phyloP scores from a whole-genome alignment of 306 rosid species.

The Arachis hypogaea region DNA sequence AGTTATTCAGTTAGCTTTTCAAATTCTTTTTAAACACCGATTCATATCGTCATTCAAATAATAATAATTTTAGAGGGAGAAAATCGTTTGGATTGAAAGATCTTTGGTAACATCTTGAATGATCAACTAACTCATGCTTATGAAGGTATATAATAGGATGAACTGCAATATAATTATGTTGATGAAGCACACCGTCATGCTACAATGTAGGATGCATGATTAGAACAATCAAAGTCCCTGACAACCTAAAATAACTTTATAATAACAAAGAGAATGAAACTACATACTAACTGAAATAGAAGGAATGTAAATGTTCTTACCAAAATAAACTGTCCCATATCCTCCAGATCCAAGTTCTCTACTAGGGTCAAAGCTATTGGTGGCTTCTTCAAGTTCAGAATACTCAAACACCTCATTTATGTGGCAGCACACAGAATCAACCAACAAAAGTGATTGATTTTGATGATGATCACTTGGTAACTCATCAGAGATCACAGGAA shows the following conservation, averaged over 20 bases:
- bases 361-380: constrained; percentile 36
- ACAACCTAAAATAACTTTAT: neutral
- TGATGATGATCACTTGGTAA: constrained; percentile 12
- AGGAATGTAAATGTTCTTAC: constrained; percentile 30
- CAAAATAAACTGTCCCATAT: constrained; percentile 47
- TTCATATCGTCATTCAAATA: neutral
- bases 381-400: constrained; percentile 46
- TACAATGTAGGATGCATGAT: neutral
- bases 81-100: neutral
- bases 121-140: neutral
- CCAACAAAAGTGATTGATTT: constrained; percentile 3
- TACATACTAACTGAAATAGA: constrained; percentile 12
- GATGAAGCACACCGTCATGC: too few relatives aligned
- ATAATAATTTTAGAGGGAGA: neutral
- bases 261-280: neutral
- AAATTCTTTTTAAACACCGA: neutral
- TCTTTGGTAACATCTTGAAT: neutral
- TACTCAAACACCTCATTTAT: constrained; percentile 14
- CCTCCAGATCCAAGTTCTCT: constrained; percentile 44
- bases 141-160: neutral
- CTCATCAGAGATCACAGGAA: constrained; percentile 26
- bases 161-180: neutral
- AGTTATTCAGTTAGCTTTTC: neutral
- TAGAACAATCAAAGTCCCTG: neutral
- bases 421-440: constrained; percentile 20